Conservation (phyloP, 2,329 filamentous ascomycete species). For the Fusarium haematococcum region DNA sequence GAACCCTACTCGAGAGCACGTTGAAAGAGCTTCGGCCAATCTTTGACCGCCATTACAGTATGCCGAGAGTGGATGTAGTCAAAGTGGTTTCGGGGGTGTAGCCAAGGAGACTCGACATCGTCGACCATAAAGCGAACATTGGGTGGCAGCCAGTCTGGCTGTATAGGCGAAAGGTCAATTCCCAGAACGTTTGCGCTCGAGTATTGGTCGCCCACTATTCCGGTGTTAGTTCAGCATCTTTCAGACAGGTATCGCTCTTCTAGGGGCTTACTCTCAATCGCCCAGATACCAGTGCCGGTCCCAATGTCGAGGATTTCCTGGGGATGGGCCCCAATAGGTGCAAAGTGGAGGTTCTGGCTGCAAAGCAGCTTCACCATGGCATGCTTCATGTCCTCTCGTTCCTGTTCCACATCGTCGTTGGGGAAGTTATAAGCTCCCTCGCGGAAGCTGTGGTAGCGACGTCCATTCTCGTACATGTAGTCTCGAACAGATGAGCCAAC, state of each 20-base stretch:
- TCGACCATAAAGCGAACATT: conserved; percentile 69
- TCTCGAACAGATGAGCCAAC: conserved; percentile 58
- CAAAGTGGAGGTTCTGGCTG: conserved; percentile 62
- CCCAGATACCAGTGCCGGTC: conserved; percentile 70
- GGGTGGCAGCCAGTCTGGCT: conserved; percentile 64
- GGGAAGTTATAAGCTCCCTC: conserved; percentile 69
- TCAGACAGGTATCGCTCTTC: not conserved
- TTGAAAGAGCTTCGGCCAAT: conserved; percentile 64
- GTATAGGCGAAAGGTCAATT: conserved; percentile 61
- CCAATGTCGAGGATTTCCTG: conserved; percentile 68
- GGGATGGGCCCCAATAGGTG: conserved; percentile 60
- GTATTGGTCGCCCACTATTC: conserved; percentile 59
- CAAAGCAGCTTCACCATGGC: conserved; percentile 63
- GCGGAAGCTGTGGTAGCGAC: conserved; percentile 67
- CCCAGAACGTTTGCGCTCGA: conserved; percentile 58
- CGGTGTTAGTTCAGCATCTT: conserved; percentile 17
- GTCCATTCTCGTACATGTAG: conserved; percentile 68
- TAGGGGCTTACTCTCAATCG: conserved; percentile 61
- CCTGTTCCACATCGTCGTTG: conserved; percentile 70
- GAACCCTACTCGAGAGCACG: conserved; percentile 40
- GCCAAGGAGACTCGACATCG: conserved; percentile 68
- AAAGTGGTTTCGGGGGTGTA: conserved; percentile 65
- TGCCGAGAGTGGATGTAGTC: conserved; percentile 72
- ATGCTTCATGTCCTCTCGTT: conserved; percentile 69
- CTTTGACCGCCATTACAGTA: conserved; percentile 65